A percentile compares a stretch with the other conserved stretches of the same genome.
phyloP scores from a whole-genome alignment of 2,329 filamentous ascomycete genomes.

The Pleurostoma richardsiae region DNA sequence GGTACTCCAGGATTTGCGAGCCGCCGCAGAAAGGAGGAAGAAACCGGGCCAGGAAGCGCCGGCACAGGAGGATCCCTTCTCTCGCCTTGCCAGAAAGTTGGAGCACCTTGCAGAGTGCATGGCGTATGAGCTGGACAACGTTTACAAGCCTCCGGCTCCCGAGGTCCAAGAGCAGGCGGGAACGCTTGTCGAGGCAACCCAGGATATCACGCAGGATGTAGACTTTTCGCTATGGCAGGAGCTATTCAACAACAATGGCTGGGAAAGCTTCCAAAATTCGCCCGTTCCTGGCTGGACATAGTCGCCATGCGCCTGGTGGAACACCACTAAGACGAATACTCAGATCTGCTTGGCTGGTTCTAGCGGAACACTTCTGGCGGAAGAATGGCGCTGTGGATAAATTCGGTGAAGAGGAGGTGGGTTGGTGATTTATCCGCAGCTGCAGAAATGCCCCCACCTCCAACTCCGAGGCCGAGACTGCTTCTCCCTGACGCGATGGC shows the following conservation, averaged over 20 bases:
- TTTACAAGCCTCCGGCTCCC: neutral
- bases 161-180: slow-evolving; percentile 6
- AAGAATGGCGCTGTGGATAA: too few relatives aligned
- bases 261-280: slow-evolving; percentile 4
- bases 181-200: slow-evolving; percentile 14
- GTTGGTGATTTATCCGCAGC: too few relatives aligned
- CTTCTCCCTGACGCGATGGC: too few relatives aligned
- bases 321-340: too few relatives aligned
- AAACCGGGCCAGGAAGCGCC: neutral
- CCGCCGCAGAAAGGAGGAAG: slow-evolving; percentile 16
- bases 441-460: too few relatives aligned
- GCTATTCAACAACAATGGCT: slow-evolving; percentile 3
- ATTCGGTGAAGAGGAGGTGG: too few relatives aligned
- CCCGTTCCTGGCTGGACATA: neutral
- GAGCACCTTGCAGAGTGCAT: slow-evolving; percentile 10
- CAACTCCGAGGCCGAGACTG: too few relatives aligned
- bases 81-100: slow-evolving; percentile 12
- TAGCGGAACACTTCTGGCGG: too few relatives aligned
- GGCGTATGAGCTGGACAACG: slow-evolving; percentile 5
- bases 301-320: too few relatives aligned
- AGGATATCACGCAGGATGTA: slow-evolving; percentile 19
- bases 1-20: slow-evolving; percentile 22
- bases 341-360: too few relatives aligned
- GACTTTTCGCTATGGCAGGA: slow-evolving; percentile 15
- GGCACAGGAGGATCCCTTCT: slow-evolving; percentile 9